Percentiles rank a stretch among this genome's conserved stretches.
These are phyloP conservation scores for Fusarium chaquense DNA, from an alignment of 2,329 filamentous ascomycete genomes.

Conservation along the genomic window DNA sequence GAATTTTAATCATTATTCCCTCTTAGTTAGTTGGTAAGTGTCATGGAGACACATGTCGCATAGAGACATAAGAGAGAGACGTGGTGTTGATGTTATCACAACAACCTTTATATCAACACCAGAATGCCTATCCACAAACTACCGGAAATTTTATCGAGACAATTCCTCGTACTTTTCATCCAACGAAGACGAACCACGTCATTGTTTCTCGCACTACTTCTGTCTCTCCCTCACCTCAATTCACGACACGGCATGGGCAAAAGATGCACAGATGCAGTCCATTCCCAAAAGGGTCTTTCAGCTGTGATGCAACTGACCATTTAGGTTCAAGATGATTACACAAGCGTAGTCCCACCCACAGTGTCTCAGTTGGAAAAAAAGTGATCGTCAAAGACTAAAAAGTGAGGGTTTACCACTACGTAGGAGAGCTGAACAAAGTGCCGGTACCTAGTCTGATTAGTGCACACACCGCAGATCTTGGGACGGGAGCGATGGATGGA, in stretches of 20 bases:
- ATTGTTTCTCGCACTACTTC: conserved; percentile 8
- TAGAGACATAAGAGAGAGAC: not conserved
- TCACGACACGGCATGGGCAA: not conserved
- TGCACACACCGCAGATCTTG: not conserved
- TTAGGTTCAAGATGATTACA: conserved; percentile 12
- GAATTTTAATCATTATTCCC: not conserved
- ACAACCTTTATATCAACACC: not conserved
- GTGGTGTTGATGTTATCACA: not conserved
- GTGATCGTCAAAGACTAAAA: not conserved
- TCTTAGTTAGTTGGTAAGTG: not conserved
- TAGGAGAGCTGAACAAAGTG: conserved; percentile 9
- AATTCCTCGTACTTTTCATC: not conserved
- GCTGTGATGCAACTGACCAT: conserved; percentile 17
- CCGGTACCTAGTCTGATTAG: conserved; percentile 8
- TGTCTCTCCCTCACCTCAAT: not conserved
- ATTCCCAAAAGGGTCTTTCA: conserved; percentile 39
- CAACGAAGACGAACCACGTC: conserved; percentile 28
- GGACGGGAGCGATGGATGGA: conserved; percentile 1
- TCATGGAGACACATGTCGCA: not conserved
- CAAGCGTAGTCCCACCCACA: not conserved
- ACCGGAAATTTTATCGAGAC: not conserved
- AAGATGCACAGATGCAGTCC: conserved; percentile 1
- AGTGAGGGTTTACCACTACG: not conserved
- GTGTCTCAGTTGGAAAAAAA: conserved; percentile 26
- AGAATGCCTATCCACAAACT: not conserved